These are phyloP conservation scores for Scleroderma citrinum DNA, from an alignment of 768 basidiomycete species.

Conservation along the genomic window DNA sequence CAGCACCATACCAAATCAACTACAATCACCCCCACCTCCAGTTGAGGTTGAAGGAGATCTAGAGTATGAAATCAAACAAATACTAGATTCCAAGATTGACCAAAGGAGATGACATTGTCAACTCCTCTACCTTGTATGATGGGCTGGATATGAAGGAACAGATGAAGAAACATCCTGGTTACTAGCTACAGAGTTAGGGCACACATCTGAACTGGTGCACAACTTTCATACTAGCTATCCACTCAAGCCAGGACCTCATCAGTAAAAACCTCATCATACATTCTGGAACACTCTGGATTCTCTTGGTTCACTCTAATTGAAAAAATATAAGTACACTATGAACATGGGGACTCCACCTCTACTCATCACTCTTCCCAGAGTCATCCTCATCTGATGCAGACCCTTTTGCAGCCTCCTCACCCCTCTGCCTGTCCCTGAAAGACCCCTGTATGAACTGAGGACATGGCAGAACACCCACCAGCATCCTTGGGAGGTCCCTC, in stretches of 20 bases:
- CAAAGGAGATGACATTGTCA: not conserved
- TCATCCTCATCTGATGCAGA: no score
- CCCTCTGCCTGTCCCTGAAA: no score
- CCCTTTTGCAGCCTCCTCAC: no score
- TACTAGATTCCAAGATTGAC: conserved; percentile 6
- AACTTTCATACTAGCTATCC: not conserved
- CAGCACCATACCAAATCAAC: not conserved
- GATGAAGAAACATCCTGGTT: not conserved
- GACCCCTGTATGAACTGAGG: no score
- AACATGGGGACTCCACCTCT: no score
- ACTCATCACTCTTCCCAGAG: no score
- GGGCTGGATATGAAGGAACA: conserved; percentile 1
- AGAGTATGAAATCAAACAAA: conserved; percentile 17
- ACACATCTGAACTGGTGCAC: not conserved
- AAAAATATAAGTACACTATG: no score
- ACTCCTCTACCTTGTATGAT: conserved; percentile 8
- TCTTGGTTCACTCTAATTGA: no score
- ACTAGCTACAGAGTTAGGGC: not conserved
- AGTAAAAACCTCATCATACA: no score
- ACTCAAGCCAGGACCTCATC: not conserved
- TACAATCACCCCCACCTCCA: conserved; percentile 6
- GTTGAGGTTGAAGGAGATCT: not conserved
- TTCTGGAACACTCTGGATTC: no score
- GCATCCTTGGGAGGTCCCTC: no score
- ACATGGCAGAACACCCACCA: no score